Percentiles rank a stretch among this genome's conserved stretches.
Evolutionary conservation across 495 filamentous ascomycete genomes (phyloP).

Genomic region (Sordaria brevicollis): DNA sequence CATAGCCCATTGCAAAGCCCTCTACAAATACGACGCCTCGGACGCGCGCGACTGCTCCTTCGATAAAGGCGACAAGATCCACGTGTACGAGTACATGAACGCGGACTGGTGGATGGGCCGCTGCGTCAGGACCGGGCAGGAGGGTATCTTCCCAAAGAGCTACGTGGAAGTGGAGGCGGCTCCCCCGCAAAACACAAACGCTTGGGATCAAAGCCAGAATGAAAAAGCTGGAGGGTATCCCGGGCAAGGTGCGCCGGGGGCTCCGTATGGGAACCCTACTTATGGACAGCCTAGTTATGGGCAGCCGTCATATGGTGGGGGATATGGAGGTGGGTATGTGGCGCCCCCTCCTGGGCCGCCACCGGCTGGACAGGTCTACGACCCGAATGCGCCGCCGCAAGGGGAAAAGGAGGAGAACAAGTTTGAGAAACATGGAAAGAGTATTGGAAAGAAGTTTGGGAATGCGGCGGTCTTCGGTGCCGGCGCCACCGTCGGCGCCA

Average conservation of each 20-base stretch:
- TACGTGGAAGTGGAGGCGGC: slow-evolving; percentile 58
- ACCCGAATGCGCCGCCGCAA: slow-evolving; percentile 37
- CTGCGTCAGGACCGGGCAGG: slow-evolving; percentile 64
- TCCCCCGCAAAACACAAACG: background rate
- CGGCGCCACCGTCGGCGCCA: slow-evolving; percentile 81
- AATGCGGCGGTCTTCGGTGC: slow-evolving; percentile 72
- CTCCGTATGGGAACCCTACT: no score
- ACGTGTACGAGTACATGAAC: slow-evolving; percentile 84
- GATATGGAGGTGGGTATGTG: background rate
- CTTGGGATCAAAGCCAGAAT: slow-evolving; percentile 1
- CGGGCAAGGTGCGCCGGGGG: no score
- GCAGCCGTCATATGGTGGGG: background rate
- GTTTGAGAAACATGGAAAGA: slow-evolving; percentile 51
- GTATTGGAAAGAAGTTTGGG: slow-evolving; percentile 69
- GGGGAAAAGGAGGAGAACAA: slow-evolving; percentile 24
- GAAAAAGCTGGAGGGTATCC: background rate
- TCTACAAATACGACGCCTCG: slow-evolving; percentile 70
- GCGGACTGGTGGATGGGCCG: slow-evolving; percentile 93
- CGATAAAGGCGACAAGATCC: slow-evolving; percentile 62
- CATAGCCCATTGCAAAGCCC: slow-evolving; percentile 62
- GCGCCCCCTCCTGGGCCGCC: slow-evolving; percentile 13
- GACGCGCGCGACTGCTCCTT: slow-evolving; percentile 74
- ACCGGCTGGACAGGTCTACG: slow-evolving; percentile 30
- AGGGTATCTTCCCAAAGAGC: slow-evolving; percentile 83
- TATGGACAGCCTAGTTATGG: background rate